Conservation (phyloP, 108 stramenopile genomes). For the Conticribra weissflogii region DNA sequence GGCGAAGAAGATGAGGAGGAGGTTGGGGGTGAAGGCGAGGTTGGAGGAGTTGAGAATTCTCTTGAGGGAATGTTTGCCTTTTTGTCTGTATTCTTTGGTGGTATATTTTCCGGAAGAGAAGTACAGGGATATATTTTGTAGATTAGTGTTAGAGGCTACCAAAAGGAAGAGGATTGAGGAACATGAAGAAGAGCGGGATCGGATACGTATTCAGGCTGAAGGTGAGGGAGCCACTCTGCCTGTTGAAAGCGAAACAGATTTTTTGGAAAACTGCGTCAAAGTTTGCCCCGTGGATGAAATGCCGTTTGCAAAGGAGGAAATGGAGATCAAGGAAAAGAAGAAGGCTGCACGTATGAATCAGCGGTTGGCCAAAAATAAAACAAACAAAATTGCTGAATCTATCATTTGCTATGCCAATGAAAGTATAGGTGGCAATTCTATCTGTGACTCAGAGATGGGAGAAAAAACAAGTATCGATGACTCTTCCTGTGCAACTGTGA, state of each 20-base stretch:
- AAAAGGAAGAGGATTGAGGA: slow-evolving; percentile 2
- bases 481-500: too few relatives aligned
- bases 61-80: slow-evolving; percentile 36
- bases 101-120: slow-evolving; percentile 45
- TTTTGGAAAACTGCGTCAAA: slow-evolving; percentile 13
- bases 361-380: background rate
- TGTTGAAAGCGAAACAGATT: background rate
- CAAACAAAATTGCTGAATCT: background rate
- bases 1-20: slow-evolving; percentile 46
- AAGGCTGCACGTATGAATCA: too few relatives aligned
- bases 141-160: slow-evolving; percentile 20
- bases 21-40: slow-evolving; percentile 33
- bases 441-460: too few relatives aligned
- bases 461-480: too few relatives aligned
- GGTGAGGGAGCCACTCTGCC: slow-evolving; percentile 9
- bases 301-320: slow-evolving; percentile 42
- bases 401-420: too few relatives aligned
- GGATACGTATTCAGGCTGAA: too few relatives aligned
- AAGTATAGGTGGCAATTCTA: too few relatives aligned
- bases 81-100: slow-evolving; percentile 38
- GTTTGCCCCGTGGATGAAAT: slow-evolving; percentile 50
- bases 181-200: slow-evolving; percentile 25
- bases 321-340: slow-evolving; percentile 29
- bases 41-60: slow-evolving; percentile 50
- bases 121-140: slow-evolving; percentile 24